Base-by-base conservation (phyloP, 2,329 filamentous ascomycete species). In the Westerdykella ornata region DNA sequence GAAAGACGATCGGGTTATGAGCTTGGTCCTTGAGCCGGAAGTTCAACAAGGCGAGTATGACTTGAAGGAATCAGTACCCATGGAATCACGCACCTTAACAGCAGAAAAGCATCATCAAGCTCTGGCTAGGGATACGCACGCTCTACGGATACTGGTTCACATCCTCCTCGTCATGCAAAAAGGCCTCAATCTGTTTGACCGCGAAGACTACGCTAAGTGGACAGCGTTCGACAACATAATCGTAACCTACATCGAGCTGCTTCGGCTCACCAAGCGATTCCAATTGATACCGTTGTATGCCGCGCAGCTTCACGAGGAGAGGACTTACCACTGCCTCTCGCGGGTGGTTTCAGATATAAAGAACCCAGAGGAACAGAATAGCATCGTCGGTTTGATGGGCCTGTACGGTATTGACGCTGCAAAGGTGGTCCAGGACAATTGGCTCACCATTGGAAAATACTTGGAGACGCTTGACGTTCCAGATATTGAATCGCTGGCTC, bases 231-330 rank as follows among this genome's bases (percentile, higher is more conserved):
- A 94, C 56, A 87, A 85, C 55, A 80, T 90, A 35, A 72, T 96
- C 39, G 80, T 84, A 1, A 82, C 80, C 3, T 97, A 97, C 61
- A 84, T 94, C 41, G 84, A 85, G 53, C 82, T 85, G 46, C 69
- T 98, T 29, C 80, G 85, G 33, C 74, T 84, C 35, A 78, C 79
- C 13, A 79, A 81, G 26, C 78, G 92, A 41, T 80, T 84, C 44
- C 82, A 90, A 47, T 69, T 92, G 32, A 84, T 95, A 41, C 89
- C 92, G 1, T 71, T 94, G 1, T 98, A 98, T 63, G 89, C 86
- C 47, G 88, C 88, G 7, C 82, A 87, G 53, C 72, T 98, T 11
- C 74, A 78, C 8, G 69, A 73, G 5, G 71, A 78, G 11, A 76
- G 83, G 47, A 75, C 77, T 46, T 81, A 88, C 52, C 76, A 81